Evolutionary conservation across 345 rosid species (phyloP), one percentile per base, ranked within the genome.

Genomic region (Boechera retrofracta): DNA sequence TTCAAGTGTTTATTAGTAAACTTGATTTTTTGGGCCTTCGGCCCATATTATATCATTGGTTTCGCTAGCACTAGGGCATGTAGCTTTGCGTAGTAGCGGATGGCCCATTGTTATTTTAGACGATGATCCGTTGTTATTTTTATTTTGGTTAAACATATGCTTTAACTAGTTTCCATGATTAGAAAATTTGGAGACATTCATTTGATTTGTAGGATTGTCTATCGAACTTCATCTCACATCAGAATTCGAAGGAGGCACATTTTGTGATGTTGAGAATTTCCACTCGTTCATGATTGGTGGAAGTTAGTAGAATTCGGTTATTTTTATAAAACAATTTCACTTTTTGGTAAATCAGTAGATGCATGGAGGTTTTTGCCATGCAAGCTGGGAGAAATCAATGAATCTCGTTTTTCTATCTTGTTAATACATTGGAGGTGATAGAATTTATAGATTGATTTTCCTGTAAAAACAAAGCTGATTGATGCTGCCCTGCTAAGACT

Each of bases 21-120:
- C 41, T 36, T 36, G 32, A 11, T 21, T 1, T 13, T 62, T 49
- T 3, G 58, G 44, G 32, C 54, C 63, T 11, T 16, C 31, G 35
- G 45, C 44, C 70, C 77, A 53, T 73, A 29, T 26, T 72, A 38
- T 51, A 15, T 24, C 16, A 44, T 6, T 44, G 38, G 53, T 45
- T 44, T 15, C 13, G 11, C n/a, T 65, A 29, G 55, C 55, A 24
- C 35, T 68, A 52, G 72, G 67, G 56, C 55, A 8, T 56, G 52
- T 31, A 26, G 60, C 8, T 35, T 36, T 18, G n/a, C 12, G 10
- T 15, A 32, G 6, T 5, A 57, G 11, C 3, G 7, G 62, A 26
- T 26, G 61, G 11, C 15, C 11, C 42, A 8, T 33, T 33, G 6
- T 15, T 57, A 21, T 21, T 21, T 32, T 32, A 32, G 49, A 5